phyloP scores from a whole-genome alignment of 768 basidiomycete genomes.

The Hericium alpestre region DNA sequence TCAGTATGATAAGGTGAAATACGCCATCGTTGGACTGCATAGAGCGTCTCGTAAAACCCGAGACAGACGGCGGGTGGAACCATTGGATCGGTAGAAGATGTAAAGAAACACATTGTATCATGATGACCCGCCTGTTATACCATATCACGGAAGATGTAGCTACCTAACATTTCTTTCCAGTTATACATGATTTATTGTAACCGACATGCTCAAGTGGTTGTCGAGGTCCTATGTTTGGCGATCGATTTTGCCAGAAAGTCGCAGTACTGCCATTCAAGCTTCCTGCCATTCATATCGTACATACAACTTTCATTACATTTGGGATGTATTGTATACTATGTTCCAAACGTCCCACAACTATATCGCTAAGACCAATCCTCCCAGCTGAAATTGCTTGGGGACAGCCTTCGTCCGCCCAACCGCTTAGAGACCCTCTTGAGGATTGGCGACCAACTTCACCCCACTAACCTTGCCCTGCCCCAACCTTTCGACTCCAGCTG shows the following conservation, averaged over 20 bases:
- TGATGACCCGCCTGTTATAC: conserved; percentile 4
- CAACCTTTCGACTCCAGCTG: conserved; percentile 11
- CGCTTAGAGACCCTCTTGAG: not conserved
- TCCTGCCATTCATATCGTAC: no score
- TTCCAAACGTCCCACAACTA: no score
- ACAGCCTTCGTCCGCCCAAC: no score
- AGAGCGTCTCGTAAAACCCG: conserved; percentile 66
- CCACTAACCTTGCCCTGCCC: conserved; percentile 14
- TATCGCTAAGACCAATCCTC: no score
- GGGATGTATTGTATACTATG: no score
- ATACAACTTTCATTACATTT: no score
- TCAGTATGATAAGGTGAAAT: conserved; percentile 76
- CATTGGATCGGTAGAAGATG: conserved; percentile 21
- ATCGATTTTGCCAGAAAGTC: no score
- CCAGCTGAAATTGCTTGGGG: no score
- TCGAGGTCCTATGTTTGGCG: no score
- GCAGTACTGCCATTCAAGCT: no score
- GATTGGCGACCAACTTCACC: conserved; percentile 15
- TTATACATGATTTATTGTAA: conserved; percentile 4
- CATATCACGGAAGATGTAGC: not conserved
- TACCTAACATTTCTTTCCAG: not conserved
- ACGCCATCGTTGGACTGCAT: conserved; percentile 59
- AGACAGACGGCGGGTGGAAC: conserved; percentile 41
- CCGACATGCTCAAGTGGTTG: not conserved
- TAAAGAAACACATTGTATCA: conserved; percentile 12